Evolutionary conservation across 176 grass and related monocot genomes (phyloP), one percentile per base, ranked within the genome.

Genomic region (Oryza longistaminata): DNA sequence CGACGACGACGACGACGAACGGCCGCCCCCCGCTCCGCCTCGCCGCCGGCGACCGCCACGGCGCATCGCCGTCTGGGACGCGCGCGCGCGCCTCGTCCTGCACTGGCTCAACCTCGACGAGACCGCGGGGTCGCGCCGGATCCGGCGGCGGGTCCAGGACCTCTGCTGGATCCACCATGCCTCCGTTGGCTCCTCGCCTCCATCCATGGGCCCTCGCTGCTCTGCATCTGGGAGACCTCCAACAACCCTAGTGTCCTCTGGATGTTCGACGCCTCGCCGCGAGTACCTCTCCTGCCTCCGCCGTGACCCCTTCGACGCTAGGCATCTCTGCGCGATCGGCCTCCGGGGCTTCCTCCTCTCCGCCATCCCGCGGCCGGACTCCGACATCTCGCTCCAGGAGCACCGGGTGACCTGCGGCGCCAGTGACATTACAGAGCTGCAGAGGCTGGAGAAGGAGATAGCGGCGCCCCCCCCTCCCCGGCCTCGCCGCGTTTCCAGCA

Each of bases 251-350:
- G 96, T 29, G 84, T 94, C 35, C 86, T 98, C 45, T 98, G 96
- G 93, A 98, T 92, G 93, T 98, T 93, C 76, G 96, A 98, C 65
- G 85, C 96, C 3, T 75, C 96, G 6, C 96, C 93, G n/a, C 5
- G 96, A 98, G 89, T 98, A 93, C 81, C 85, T 98, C 77, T 95
- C 90, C 68, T 98, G 93, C 88, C 52, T 98, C 83, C 89, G 89
- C 64, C 91, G 96, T 43, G 91, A 98, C 75, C 93, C 96, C 1
- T 98, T 98, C 75, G 96, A 98, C 53, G 83, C 82, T 5, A 78
- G 96, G 34, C 93, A 98, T 71, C 94, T 98, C 72, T 95, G 93
- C 68, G 82, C 91, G 19, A 83, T 98, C 26, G 92, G 96, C 39
- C 91, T 98, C 49, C 81, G 82, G 31, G 96, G 96, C 2, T 98